Evolutionary conservation across 106 monocot species (phyloP).

Genomic region (Cymbidium sinense): DNA sequence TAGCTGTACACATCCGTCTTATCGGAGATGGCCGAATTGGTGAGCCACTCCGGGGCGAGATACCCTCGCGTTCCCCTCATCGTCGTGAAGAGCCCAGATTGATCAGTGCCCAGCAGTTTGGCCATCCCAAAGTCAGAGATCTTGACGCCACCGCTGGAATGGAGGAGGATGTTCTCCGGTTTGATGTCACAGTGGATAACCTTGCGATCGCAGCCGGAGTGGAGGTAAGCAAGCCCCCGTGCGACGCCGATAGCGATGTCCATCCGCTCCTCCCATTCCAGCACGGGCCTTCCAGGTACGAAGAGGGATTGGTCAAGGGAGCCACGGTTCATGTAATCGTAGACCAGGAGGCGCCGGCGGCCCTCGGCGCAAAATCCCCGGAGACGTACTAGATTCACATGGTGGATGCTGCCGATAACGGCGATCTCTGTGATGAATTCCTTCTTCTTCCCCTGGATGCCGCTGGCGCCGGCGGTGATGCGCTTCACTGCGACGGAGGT

Average conservation of each 20-base stretch:
- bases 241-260: conserved; percentile 76
- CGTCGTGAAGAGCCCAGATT: conserved; percentile 60
- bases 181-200: conserved; percentile 86
- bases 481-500: conserved; percentile 71
- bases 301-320: conserved; percentile 82
- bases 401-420: conserved; percentile 87
- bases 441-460: conserved; percentile 45
- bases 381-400: conserved; percentile 86
- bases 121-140: conserved; percentile 80
- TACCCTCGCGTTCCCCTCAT: conserved; percentile 89
- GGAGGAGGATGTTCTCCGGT: conserved; percentile 84
- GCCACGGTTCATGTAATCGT: conserved; percentile 92
- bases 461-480: conserved; percentile 34
- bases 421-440: conserved; percentile 95
- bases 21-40: conserved; percentile 70
- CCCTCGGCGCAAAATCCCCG: conserved; percentile 82
- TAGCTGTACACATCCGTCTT: conserved; percentile 81
- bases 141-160: conserved; percentile 45
- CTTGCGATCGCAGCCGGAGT: conserved; percentile 56
- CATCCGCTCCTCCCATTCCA: conserved; percentile 70
- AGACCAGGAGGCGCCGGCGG: conserved; percentile 56
- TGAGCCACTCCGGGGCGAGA: conserved; percentile 85
- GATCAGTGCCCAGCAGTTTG: conserved; percentile 63
- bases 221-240: conserved; percentile 74
- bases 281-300: conserved; percentile 31